Evolutionary conservation across 768 basidiomycete species (phyloP), one percentile per base, ranked within the genome.

Genomic region (Kwoniella bestiolae): DNA sequence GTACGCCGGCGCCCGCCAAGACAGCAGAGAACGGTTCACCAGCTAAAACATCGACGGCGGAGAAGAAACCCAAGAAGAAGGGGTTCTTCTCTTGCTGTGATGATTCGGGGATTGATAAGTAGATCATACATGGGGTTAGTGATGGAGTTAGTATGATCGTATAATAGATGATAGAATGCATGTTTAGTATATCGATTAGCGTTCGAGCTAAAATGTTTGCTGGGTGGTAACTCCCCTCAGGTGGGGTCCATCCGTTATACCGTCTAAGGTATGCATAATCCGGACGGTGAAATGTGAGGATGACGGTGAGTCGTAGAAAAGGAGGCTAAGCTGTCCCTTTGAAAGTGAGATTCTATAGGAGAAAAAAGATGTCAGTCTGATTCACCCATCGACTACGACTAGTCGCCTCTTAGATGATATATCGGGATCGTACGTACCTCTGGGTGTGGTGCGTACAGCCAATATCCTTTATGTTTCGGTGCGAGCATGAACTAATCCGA

Each of bases 31-130:
- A 25, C n/a, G n/a, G n/a, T n/a, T n/a, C n/a, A n/a, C n/a, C n/a
- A n/a, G 7, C 38, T 41, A 50, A 50, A n/a, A n/a, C n/a, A n/a
- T n/a, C n/a, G 45, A 52, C 34, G 51, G 23, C 31, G 23, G 60
- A 47, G 25, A 61, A 49, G 16, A 72, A 73, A 65, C 67, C 66
- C 62, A 69, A 66, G 66, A 60, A 56, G 45, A 68, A 68, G 3
- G 62, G 67, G 28, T 70, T 73, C 56, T 60, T 60, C 46, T 60
- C 65, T 34, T 72, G 71, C 53, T 73, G 71, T 46, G 71, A 65
- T 16, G 69, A 65, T 44, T 59, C 61, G 25, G 66, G 60, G 56
- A 67, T 66, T 25, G 65, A 66, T 41, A 60, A 66, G 31, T 66
- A 66, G 57, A 45, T 16, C 44, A 34, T 18, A 29, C 16, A 28